Evolutionary conservation across 73 alveolate species (phyloP).

Genomic region (Paramecium sexaurelia): DNA sequence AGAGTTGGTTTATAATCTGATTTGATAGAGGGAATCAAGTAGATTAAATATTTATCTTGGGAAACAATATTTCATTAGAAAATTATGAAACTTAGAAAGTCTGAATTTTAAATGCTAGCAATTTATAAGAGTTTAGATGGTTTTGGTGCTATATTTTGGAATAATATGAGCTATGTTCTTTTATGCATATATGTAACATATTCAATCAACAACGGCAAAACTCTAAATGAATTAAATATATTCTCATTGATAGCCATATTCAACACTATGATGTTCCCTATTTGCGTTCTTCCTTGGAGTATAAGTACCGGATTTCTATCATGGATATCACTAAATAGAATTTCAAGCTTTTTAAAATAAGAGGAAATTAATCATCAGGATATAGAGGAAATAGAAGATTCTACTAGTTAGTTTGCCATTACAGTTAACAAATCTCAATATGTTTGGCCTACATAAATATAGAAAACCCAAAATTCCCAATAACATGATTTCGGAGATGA

Average conservation of each 20-base stretch:
- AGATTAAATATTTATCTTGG: conserved; percentile 57
- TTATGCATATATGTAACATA: not conserved
- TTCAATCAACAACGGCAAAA: conserved; percentile 1
- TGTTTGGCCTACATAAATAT: not conserved
- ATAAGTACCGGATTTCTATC: not conserved
- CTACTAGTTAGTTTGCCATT: not conserved
- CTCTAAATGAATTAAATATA: conserved; percentile 27
- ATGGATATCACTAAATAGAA: conserved; percentile 10
- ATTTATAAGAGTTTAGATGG: not conserved
- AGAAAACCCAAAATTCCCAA: not conserved
- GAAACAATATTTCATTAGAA: conserved; percentile 39
- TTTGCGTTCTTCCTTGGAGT: conserved; percentile 55
- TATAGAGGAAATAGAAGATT: not conserved
- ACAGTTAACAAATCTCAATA: not conserved
- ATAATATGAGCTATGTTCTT: conserved; percentile 48
- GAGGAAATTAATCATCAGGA: conserved; percentile 28
- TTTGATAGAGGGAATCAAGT: conserved; percentile 57
- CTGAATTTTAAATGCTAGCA: not conserved
- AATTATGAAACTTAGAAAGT: conserved; percentile 23
- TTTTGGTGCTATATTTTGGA: conserved; percentile 51
- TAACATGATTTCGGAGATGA: not conserved
- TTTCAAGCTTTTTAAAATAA: not conserved
- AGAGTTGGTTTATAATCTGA: conserved; percentile 42
- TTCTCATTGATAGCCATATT: conserved; percentile 54
- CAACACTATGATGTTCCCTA: conserved; percentile 44